Base-by-base conservation (phyloP, 78 protist genomes). In the Diacronema lutheri region DNA sequence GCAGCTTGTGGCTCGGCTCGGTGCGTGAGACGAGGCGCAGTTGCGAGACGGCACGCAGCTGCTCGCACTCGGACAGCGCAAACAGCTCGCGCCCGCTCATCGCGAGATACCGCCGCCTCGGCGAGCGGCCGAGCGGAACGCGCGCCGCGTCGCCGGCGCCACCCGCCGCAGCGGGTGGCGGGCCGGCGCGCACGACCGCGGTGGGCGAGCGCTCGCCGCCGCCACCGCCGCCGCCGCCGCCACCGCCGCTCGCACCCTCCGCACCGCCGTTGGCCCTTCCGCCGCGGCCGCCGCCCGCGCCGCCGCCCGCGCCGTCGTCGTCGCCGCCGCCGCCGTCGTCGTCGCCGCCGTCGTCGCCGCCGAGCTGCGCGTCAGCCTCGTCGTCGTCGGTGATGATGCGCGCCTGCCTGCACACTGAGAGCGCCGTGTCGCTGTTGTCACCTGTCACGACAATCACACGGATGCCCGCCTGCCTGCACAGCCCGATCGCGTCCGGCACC, bases 391-490 rank as follows among this genome's bases (percentile, higher is more conserved):
- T 4, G 5, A 56, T 14, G 23, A 56, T 11, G 61, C 61, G 23
- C 23, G 61, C 16, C 29, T 25, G 37, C 55, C 81, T 44, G 80
- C 92, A 82, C 60, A 90, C 76, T 13, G 92, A 85, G 81, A 84
- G 86, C 40, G 94, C 96, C 7, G 95, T 94, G 74, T 1, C 77
- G 79, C 86, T 86, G 88, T 90, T 86, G 92, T 95, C 97, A 37
- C 97, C 97, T 0, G 97, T 95, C 77, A 95, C 86, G 66, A 93
- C 83, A 29, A 93, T 86, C 29, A 93, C 94, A 16, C 93, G 85
- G 33, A 95, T 87, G 37, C 95, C 95, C 33, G 96, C 93, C 3
- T n/a, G 0, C 29, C n/a, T 4, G 92, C 94, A 93, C 73, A 21
- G 29, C 29, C 44, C 85, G 38, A 93, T 84, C 9, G 95, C 87